A percentile compares a stretch with the other conserved stretches of the same genome.
These are phyloP conservation scores for Geranium rotundifolium DNA, from an alignment of 345 rosid genomes.

Conservation along the genomic window DNA sequence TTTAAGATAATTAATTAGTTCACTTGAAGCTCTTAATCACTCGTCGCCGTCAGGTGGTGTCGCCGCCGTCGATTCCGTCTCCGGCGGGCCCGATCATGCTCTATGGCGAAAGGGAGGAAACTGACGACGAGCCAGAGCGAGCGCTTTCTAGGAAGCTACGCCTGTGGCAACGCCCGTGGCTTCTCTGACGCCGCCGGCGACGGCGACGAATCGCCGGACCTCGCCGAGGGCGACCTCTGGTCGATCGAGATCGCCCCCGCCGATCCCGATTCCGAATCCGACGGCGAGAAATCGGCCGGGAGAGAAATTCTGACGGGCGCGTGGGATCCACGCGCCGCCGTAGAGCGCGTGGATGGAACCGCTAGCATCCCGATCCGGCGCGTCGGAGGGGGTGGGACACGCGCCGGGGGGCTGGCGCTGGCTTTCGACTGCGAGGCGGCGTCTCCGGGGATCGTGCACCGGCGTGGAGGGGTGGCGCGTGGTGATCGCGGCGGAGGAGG, in stretches of 20 bases:
- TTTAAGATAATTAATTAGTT: too few species aligned
- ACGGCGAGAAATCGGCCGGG: background rate
- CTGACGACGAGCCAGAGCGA: constrained; percentile 73
- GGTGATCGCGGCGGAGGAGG: constrained; percentile 8
- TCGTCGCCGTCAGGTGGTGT: background rate
- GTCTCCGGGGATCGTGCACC: constrained; percentile 51
- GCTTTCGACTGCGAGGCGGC: constrained; percentile 48
- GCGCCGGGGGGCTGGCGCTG: constrained; percentile 53
- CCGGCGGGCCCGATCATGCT: constrained; percentile 4
- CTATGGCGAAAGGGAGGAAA: constrained; percentile 63
- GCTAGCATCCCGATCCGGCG: constrained; percentile 3
- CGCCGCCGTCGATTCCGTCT: too few species aligned
- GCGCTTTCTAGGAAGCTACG: constrained; percentile 38
- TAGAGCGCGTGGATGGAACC: constrained; percentile 8
- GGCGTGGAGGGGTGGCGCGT: constrained; percentile 24
- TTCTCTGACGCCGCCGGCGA: constrained; percentile 10
- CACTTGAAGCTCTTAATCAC: too few species aligned
- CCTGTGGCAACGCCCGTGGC: constrained; percentile 17
- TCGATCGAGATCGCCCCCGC: constrained; percentile 26
- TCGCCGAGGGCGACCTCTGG: constrained; percentile 82
- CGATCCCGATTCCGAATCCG: constrained; percentile 1
- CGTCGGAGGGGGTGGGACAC: constrained; percentile 10
- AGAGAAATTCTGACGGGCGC: constrained; percentile 8
- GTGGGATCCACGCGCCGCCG: constrained; percentile 34
- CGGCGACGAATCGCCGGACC: constrained; percentile 31